Evolutionary conservation across 768 basidiomycete genomes (phyloP).

Genomic region (Amanita jacksonii): DNA sequence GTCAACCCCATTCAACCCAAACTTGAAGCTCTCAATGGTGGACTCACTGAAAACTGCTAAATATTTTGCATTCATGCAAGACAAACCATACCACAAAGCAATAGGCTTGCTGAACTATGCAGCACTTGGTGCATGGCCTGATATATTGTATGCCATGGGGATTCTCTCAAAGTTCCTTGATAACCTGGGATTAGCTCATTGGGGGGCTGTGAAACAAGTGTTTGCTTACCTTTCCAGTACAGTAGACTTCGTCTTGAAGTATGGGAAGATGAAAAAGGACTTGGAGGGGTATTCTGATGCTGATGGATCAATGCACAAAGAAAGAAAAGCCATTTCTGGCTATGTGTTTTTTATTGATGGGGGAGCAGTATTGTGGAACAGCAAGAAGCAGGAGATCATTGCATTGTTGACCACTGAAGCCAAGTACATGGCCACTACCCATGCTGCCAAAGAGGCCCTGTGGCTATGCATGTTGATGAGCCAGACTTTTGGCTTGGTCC

Average conservation of each 20-base stretch:
- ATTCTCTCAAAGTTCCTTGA: constrained; percentile 20
- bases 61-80: no score
- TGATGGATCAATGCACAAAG: constrained; percentile 12
- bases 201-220: constrained; percentile 25
- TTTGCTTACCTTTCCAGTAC: constrained; percentile 26
- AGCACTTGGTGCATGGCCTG: constrained; percentile 19
- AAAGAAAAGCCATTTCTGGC: constrained; percentile 13
- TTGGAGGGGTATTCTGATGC: constrained; percentile 18
- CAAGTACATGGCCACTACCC: no score
- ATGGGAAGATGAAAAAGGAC: constrained; percentile 11
- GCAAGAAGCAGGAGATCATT: no score
- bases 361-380: constrained; percentile 22
- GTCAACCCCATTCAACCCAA: neutral
- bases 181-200: constrained; percentile 25
- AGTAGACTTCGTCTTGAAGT: constrained; percentile 13
- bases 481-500: no score
- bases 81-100: no score
- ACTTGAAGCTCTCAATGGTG: neutral
- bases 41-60: neutral
- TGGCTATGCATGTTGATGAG: no score
- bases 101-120: no score
- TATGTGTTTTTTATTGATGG: constrained; percentile 18
- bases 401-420: no score
- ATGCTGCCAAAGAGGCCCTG: no score
- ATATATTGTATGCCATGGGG: constrained; percentile 19